Evolutionary conservation across 768 basidiomycete genomes (phyloP).

Genomic region (Suillus lakei): DNA sequence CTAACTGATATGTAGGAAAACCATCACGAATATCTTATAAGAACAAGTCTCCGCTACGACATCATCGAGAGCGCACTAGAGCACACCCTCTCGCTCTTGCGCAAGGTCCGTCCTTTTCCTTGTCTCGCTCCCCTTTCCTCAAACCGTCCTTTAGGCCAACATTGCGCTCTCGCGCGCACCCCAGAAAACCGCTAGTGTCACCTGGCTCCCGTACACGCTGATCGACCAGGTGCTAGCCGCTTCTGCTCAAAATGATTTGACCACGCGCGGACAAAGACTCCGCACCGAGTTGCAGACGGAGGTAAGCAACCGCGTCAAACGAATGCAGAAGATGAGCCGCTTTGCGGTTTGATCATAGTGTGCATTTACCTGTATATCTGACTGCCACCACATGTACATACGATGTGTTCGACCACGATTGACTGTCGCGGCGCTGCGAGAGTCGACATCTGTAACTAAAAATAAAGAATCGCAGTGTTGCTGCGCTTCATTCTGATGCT

Average conservation of each 20-base stretch:
- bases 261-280: slow-evolving; percentile 43
- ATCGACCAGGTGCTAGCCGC: slow-evolving; percentile 84
- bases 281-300: slow-evolving; percentile 61
- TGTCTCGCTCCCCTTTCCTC: slow-evolving; percentile 16
- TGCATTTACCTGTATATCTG: not conserved
- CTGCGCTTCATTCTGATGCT: not conserved
- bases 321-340: slow-evolving; percentile 68
- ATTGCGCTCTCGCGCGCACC: slow-evolving; percentile 54
- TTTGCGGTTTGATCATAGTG: slow-evolving; percentile 16
- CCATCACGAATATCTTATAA: slow-evolving; percentile 85
- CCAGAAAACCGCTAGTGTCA: slow-evolving; percentile 59
- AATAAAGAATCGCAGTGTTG: not conserved
- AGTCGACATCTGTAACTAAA: not conserved
- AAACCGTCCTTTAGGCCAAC: slow-evolving; percentile 49
- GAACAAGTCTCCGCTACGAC: slow-evolving; percentile 78
- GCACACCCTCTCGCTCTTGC: slow-evolving; percentile 71
- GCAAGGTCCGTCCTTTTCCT: slow-evolving; percentile 56
- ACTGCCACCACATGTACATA: slow-evolving; percentile 6
- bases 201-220: slow-evolving; percentile 84
- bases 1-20: slow-evolving; percentile 49
- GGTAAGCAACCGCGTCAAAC: slow-evolving; percentile 65
- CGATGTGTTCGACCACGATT: not conserved
- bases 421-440: not conserved
- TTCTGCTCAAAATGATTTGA: slow-evolving; percentile 53
- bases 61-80: slow-evolving; percentile 78